phyloP scores from a whole-genome alignment of 108 stramenopile genomes.

The Schizochytrium sp. region DNA sequence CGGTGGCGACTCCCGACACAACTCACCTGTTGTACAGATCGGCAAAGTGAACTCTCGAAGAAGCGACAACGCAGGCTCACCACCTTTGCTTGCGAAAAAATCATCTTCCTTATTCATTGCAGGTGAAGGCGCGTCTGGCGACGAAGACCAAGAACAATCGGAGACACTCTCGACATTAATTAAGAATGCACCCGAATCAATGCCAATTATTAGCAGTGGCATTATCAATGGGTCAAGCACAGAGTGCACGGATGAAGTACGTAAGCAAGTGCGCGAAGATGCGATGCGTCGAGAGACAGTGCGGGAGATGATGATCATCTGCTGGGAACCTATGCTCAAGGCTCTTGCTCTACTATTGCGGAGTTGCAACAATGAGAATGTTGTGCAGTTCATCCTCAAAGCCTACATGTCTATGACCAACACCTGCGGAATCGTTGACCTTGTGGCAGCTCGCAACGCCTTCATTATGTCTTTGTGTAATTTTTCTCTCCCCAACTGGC shows the following conservation, averaged over 20 bases:
- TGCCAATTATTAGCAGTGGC: too few relatives aligned
- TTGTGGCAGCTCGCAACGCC: constrained; percentile 26
- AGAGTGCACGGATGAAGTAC: not conserved
- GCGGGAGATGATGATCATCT: constrained; percentile 50
- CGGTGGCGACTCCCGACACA: not conserved
- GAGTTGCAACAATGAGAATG: constrained; percentile 56
- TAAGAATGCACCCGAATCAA: too few relatives aligned
- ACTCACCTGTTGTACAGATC: constrained; percentile 32
- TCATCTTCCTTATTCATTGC: not conserved
- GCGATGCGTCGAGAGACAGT: constrained; percentile 25
- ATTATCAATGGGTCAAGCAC: too few relatives aligned
- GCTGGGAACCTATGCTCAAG: constrained; percentile 56
- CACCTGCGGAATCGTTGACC: constrained; percentile 49
- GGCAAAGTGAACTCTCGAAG: constrained; percentile 29
- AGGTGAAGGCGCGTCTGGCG: not conserved
- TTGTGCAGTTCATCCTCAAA: constrained; percentile 58
- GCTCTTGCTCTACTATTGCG: constrained; percentile 20
- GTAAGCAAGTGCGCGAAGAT: not conserved
- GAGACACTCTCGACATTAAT: too few relatives aligned
- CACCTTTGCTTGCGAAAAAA: constrained; percentile 34
- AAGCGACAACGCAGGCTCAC: constrained; percentile 15
- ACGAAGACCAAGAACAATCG: too few relatives aligned
- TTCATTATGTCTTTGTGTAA: constrained; percentile 46
- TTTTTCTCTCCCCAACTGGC: constrained; percentile 56
- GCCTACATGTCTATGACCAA: constrained; percentile 61